phyloP scores from a whole-genome alignment of 1,284 basidiomycete species.

The Ganoderma lucidum region DNA sequence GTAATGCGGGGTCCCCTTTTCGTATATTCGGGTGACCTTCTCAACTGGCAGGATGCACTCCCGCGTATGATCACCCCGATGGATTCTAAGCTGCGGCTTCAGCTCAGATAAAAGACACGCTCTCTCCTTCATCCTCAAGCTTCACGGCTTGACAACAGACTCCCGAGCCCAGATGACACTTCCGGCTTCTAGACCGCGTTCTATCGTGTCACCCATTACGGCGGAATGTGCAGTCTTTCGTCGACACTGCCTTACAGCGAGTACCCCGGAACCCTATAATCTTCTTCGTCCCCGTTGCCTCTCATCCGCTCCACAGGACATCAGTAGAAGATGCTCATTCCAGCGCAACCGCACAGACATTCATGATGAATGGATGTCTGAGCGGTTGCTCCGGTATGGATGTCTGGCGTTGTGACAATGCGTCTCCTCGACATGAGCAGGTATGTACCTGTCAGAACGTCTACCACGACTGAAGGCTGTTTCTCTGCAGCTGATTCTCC shows the following conservation, averaged over 20 bases:
- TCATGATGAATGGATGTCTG: conserved; percentile 39
- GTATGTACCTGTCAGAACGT: neutral
- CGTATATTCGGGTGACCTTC: neutral
- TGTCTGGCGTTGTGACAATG: neutral
- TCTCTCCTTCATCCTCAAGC: neutral
- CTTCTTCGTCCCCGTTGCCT: neutral
- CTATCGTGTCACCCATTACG: too few relatives aligned
- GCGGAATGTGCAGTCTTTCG: too few relatives aligned
- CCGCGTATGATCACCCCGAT: too few relatives aligned
- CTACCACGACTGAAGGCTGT: neutral
- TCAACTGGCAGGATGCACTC: too few relatives aligned
- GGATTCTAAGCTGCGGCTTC: neutral
- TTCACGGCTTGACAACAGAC: neutral
- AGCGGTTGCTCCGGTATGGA: conserved; percentile 27
- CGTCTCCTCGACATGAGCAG: neutral
- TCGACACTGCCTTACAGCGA: too few relatives aligned
- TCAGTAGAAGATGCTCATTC: neutral
- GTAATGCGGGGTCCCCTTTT: neutral
- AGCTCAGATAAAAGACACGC: neutral
- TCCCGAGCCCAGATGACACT: neutral
- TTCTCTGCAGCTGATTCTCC: too few relatives aligned
- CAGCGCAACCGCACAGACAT: conserved; percentile 32
- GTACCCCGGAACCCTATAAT: too few relatives aligned
- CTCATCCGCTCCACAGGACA: neutral
- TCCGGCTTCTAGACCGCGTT: neutral